Percentiles rank a stretch among this genome's conserved stretches.
These are phyloP conservation scores for Omphalotus olearius DNA, from an alignment of 1,284 basidiomycete species.

Conservation along the genomic window DNA sequence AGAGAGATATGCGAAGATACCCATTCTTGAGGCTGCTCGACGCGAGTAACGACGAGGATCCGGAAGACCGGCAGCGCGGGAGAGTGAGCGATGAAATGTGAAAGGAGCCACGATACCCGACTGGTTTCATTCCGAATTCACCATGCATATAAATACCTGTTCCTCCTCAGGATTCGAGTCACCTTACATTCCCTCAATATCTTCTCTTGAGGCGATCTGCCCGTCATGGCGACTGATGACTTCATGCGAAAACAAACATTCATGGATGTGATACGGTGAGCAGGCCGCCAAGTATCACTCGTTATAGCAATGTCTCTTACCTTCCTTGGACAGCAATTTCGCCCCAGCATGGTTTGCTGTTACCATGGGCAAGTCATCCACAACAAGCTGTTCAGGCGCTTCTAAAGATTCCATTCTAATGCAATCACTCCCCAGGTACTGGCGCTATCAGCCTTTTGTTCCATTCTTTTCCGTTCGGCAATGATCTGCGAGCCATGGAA, in stretches of 20 bases:
- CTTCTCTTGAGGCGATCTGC: neutral
- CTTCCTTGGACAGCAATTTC: constrained; percentile 10
- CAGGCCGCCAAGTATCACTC: neutral
- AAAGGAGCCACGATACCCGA: neutral
- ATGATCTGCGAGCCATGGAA: constrained; percentile 34
- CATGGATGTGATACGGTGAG: constrained; percentile 16
- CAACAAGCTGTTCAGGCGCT: neutral
- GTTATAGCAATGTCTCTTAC: neutral
- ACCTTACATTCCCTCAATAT: neutral
- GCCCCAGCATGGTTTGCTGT: constrained; percentile 18
- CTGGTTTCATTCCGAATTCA: too few relatives aligned
- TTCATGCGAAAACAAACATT: constrained; percentile 1
- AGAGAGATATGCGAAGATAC: constrained; percentile 15
- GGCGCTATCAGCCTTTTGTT: constrained; percentile 52
- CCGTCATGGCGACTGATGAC: constrained; percentile 10
- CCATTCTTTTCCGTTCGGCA: constrained; percentile 49
- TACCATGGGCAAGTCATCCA: constrained; percentile 41
- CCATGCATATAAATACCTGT: neutral
- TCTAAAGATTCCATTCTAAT: neutral
- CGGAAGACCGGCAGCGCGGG: constrained; percentile 1
- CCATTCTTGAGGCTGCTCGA: constrained; percentile 9
- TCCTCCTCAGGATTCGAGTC: neutral
- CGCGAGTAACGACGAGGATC: constrained; percentile 2
- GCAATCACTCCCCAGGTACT: constrained; percentile 38
- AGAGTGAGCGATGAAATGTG: neutral